Evolutionary conservation across 495 filamentous ascomycete species (phyloP).

Genomic region (Penicillium nucicola): DNA sequence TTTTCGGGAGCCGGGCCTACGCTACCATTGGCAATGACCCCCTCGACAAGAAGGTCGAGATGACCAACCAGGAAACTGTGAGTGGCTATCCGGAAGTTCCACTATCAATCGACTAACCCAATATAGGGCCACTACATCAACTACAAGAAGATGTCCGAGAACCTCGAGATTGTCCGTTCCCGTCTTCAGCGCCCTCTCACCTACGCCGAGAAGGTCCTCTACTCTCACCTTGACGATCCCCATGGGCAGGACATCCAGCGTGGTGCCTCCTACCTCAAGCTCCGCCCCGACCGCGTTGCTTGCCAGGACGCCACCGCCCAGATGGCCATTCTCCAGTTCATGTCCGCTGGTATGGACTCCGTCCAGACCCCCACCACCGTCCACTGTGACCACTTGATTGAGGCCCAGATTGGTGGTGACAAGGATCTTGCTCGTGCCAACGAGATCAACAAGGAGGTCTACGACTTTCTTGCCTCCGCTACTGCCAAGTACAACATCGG

Average conservation of each 20-base stretch:
- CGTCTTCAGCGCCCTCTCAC: conserved; percentile 91
- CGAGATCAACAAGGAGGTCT: conserved; percentile 98
- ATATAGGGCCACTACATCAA: conserved; percentile 71
- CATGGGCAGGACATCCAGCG: conserved; percentile 95
- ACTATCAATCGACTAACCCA: neutral
- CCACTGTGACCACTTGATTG: conserved; percentile 99
- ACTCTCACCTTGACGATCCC: conserved; percentile 97
- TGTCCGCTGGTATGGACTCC: conserved; percentile 93
- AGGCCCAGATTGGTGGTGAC: conserved; percentile 89
- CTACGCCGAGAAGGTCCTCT: conserved; percentile 97
- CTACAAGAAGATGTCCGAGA: conserved; percentile 96
- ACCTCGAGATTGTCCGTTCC: conserved; percentile 82
- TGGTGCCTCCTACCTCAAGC: conserved; percentile 89
- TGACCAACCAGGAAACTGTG: conserved; percentile 73
- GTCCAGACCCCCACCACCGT: conserved; percentile 95
- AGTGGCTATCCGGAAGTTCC: conserved; percentile 11
- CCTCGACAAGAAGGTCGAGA: conserved; percentile 75
- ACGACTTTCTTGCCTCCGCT: conserved; percentile 91
- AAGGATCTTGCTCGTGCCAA: conserved; percentile 93
- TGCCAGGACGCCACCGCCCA: conserved; percentile 99
- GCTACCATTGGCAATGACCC: conserved; percentile 62
- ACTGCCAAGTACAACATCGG: conserved; percentile 99
- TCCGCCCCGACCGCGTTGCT: conserved; percentile 95
- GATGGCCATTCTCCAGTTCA: conserved; percentile 99
- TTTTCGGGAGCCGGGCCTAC: conserved; percentile 51